These are phyloP conservation scores for Russula ochroleuca DNA, from an alignment of 768 basidiomycete species.

Conservation along the genomic window DNA sequence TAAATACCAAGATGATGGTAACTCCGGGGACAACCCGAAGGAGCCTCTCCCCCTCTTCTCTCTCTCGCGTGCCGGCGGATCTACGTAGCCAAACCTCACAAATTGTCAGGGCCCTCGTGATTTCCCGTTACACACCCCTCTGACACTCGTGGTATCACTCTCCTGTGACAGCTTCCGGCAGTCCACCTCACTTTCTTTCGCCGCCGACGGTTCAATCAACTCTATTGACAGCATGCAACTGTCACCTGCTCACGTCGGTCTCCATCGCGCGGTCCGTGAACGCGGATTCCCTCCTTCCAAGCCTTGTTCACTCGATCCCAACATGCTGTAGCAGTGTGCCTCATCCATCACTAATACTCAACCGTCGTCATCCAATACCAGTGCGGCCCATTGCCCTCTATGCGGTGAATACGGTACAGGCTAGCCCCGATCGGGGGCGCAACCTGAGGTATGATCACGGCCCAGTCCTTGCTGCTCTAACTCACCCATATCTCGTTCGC, in stretches of 20 bases:
- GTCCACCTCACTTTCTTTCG: constrained; percentile 22
- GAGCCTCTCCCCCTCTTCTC: neutral
- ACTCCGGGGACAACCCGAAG: constrained; percentile 20
- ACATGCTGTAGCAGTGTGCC: constrained; percentile 13
- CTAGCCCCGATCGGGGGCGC: constrained; percentile 11
- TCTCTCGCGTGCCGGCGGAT: constrained; percentile 21
- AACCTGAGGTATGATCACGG: neutral
- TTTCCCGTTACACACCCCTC: constrained; percentile 18
- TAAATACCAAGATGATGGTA: constrained; percentile 22
- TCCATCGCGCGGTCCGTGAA: constrained; percentile 8
- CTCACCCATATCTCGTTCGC: neutral
- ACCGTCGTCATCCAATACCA: neutral
- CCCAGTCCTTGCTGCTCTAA: constrained; percentile 1
- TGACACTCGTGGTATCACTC: constrained; percentile 19
- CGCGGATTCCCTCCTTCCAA: constrained; percentile 1
- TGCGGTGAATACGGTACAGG: neutral
- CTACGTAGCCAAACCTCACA: constrained; percentile 23
- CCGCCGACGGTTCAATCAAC: constrained; percentile 24
- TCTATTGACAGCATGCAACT: constrained; percentile 22
- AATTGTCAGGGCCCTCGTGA: constrained; percentile 20
- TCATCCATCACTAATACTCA: constrained; percentile 4
- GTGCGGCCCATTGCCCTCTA: neutral
- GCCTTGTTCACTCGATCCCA: constrained; percentile 11
- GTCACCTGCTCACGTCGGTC: constrained; percentile 17
- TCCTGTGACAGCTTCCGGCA: constrained; percentile 22